These are phyloP conservation scores for Fusarium sp. DNA, from an alignment of 2,329 filamentous ascomycete species.

Conservation along the genomic window DNA sequence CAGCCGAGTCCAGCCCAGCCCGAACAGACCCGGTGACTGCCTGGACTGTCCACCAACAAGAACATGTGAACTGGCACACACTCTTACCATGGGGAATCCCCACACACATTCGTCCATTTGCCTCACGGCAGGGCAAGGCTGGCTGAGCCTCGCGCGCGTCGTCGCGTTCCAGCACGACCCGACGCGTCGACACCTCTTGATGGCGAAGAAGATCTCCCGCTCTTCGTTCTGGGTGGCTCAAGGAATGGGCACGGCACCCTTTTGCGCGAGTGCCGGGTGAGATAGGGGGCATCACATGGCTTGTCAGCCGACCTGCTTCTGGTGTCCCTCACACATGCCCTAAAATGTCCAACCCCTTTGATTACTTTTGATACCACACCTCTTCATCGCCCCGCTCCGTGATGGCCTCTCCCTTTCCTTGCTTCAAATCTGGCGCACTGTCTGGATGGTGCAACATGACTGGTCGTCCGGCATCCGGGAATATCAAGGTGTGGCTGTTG, in stretches of 20 bases:
- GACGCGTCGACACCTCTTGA: slow-evolving; percentile 27
- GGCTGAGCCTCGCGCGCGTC: slow-evolving; percentile 39
- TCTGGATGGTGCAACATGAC: slow-evolving; percentile 22
- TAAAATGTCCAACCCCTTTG: slow-evolving; percentile 16
- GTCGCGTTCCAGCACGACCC: slow-evolving; percentile 26
- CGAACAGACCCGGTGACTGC: slow-evolving; percentile 35
- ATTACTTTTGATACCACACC: slow-evolving; percentile 28
- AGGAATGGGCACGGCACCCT: slow-evolving; percentile 26
- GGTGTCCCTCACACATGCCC: slow-evolving; percentile 26
- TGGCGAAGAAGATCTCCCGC: slow-evolving; percentile 11
- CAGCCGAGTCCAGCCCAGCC: slow-evolving; percentile 14
- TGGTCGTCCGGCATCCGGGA: slow-evolving; percentile 16
- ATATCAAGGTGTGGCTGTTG: slow-evolving; percentile 30
- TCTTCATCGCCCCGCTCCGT: slow-evolving; percentile 22
- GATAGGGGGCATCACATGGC: slow-evolving; percentile 41
- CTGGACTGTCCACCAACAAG: slow-evolving; percentile 21
- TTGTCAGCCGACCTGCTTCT: slow-evolving; percentile 40
- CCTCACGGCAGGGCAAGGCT: slow-evolving; percentile 16
- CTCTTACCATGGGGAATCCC: slow-evolving; percentile 18
- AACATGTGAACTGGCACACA: slow-evolving; percentile 35
- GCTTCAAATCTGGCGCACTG: slow-evolving; percentile 31
- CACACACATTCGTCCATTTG: slow-evolving; percentile 24
- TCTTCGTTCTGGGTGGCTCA: slow-evolving; percentile 5
- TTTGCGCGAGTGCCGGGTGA: slow-evolving; percentile 9
- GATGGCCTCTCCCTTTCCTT: slow-evolving; percentile 20